Evolutionary conservation across 345 rosid genomes (phyloP).

Genomic region (Populus nigra): DNA sequence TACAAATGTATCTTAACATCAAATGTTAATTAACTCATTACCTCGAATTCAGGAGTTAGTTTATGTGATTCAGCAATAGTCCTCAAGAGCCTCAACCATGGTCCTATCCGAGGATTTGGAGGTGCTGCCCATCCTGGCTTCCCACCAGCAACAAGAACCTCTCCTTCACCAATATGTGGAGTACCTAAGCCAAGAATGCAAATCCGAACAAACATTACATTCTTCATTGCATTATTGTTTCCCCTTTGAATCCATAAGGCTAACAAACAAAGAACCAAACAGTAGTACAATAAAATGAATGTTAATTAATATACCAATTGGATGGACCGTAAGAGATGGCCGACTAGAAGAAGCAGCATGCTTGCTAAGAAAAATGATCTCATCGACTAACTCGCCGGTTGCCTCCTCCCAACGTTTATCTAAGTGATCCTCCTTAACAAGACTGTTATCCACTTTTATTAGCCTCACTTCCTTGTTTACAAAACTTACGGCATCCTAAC

Average conservation of each 20-base stretch:
- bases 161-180: constrained; percentile 86
- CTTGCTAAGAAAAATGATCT: constrained; percentile 82
- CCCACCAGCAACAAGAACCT: constrained; percentile 83
- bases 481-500: constrained; percentile 35
- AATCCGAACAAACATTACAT: neutral
- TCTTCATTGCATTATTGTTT: neutral
- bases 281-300: neutral
- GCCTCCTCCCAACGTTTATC: constrained; percentile 84
- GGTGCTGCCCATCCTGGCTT: constrained; percentile 92
- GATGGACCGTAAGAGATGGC: constrained; percentile 87
- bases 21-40: constrained; percentile 2
- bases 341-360: constrained; percentile 92
- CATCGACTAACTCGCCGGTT: constrained; percentile 73
- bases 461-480: constrained; percentile 53
- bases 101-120: constrained; percentile 79
- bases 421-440: constrained; percentile 71
- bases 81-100: constrained; percentile 80
- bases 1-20: no score
- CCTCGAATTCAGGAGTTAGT: constrained; percentile 96
- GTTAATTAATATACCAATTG: constrained; percentile 51
- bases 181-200: constrained; percentile 49
- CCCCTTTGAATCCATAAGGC: neutral
- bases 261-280: neutral
- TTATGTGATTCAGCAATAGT: constrained; percentile 60
- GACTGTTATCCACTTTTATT: constrained; percentile 59